A percentile compares a stretch with the other conserved stretches of the same genome.
These are phyloP conservation scores for Epicoccum nigrum DNA, from an alignment of 2,329 filamentous ascomycete genomes.

Conservation along the genomic window DNA sequence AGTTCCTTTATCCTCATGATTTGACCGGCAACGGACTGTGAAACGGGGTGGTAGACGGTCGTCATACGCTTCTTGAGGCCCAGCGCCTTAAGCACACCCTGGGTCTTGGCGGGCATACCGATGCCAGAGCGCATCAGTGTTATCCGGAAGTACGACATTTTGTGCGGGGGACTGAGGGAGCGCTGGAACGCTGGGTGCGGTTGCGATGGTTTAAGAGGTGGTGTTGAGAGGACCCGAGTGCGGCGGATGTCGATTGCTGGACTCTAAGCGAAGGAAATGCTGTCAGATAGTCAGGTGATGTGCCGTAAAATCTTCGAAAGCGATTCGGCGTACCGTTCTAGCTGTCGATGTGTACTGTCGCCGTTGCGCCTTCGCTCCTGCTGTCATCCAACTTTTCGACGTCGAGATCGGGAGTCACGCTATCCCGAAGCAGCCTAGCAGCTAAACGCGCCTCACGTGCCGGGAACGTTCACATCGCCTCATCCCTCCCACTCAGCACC, in stretches of 20 bases:
- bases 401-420: slow-evolving; percentile 15
- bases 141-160: slow-evolving; percentile 85
- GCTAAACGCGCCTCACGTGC: slow-evolving; percentile 19
- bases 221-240: not conserved
- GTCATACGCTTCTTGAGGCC: slow-evolving; percentile 83
- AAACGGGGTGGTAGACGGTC: slow-evolving; percentile 88
- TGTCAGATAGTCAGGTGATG: slow-evolving; percentile 10
- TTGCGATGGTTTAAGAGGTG: not conserved
- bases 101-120: slow-evolving; percentile 77
- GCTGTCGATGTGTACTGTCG: slow-evolving; percentile 3
- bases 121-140: slow-evolving; percentile 89
- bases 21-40: slow-evolving; percentile 81
- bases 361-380: slow-evolving; percentile 22
- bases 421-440: slow-evolving; percentile 21
- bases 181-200: not conserved
- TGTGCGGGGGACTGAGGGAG: slow-evolving; percentile 3
- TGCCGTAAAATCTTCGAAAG: not conserved
- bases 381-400: slow-evolving; percentile 31
- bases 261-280: not conserved
- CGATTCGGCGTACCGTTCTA: slow-evolving; percentile 9
- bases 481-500: too few relatives aligned
- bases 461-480: slow-evolving; percentile 12
- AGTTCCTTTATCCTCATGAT: slow-evolving; percentile 95
- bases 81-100: slow-evolving; percentile 81
- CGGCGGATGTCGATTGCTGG: not conserved